Conservation (phyloP, 768 basidiomycete genomes). For the Mycena galericulata region DNA sequence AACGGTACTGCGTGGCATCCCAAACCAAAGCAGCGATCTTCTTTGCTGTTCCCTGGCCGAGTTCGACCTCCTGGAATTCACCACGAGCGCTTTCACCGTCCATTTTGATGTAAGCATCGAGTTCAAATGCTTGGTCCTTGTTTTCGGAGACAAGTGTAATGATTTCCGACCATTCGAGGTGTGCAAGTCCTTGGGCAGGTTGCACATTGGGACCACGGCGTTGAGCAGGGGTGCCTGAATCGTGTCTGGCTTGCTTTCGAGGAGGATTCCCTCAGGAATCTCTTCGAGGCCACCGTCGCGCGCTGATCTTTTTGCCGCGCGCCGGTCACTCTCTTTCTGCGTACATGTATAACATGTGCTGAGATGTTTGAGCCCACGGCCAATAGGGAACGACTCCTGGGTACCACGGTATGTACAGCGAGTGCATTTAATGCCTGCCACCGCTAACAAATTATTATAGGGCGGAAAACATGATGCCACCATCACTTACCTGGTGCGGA, state of each 20-base stretch:
- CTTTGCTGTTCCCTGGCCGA: background rate
- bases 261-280: background rate
- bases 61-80: background rate
- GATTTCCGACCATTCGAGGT: background rate
- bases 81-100: background rate
- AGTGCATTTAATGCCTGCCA: too few relatives aligned
- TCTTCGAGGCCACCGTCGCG: too few relatives aligned
- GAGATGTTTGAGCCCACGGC: too few relatives aligned
- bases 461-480: too few relatives aligned
- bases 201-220: background rate
- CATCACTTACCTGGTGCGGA: too few relatives aligned
- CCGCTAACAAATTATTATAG: too few relatives aligned
- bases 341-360: too few relatives aligned
- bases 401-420: too few relatives aligned
- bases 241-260: background rate
- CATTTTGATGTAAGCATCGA: background rate
- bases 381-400: too few relatives aligned
- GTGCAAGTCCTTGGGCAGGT: background rate
- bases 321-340: too few relatives aligned
- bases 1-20: conserved; percentile 1
- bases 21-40: background rate
- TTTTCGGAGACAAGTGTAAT: background rate
- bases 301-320: too few relatives aligned
- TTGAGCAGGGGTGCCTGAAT: background rate
- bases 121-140: background rate